phyloP scores from a whole-genome alignment of 768 basidiomycete species.

The Cystofilobasidium ferigula region DNA sequence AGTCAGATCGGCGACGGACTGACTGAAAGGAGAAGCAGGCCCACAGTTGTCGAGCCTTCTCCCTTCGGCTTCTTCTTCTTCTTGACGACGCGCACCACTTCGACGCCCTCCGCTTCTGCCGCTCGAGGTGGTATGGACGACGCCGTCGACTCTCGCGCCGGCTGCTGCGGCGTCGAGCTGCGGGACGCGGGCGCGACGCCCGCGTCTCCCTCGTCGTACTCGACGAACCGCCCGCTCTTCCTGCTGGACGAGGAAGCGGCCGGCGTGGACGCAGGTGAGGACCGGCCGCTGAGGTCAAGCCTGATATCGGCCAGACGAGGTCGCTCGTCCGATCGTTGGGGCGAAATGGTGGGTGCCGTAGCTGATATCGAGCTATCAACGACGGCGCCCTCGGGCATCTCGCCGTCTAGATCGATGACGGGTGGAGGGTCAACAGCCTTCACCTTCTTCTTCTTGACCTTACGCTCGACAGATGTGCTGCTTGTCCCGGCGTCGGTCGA shows the following conservation, averaged over 20 bases:
- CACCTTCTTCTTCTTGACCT: not conserved
- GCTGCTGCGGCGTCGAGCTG: not conserved
- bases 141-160: not conserved
- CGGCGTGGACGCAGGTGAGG: not conserved
- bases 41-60: conserved; percentile 21
- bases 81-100: conserved; percentile 25
- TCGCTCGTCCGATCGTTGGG: conserved; percentile 12
- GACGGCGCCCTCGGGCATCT: conserved; percentile 58
- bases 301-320: not conserved
- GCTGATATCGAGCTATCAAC: not conserved
- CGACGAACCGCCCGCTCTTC: conserved; percentile 7
- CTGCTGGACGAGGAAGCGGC: not conserved
- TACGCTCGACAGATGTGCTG: too few relatives aligned
- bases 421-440: conserved; percentile 23
- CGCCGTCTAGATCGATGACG: conserved; percentile 56
- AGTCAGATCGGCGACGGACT: too few relatives aligned
- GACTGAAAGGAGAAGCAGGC: not conserved
- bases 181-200: conserved; percentile 6
- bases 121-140: not conserved
- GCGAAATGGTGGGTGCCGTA: not conserved
- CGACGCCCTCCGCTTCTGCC: conserved; percentile 9
- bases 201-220: conserved; percentile 24
- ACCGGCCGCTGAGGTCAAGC: not conserved
- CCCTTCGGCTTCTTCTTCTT: conserved; percentile 44
- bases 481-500: not conserved